Evolutionary conservation across 495 filamentous ascomycete genomes (phyloP), one percentile per base, ranked within the genome.

Genomic region (Rusavskia elegans): DNA sequence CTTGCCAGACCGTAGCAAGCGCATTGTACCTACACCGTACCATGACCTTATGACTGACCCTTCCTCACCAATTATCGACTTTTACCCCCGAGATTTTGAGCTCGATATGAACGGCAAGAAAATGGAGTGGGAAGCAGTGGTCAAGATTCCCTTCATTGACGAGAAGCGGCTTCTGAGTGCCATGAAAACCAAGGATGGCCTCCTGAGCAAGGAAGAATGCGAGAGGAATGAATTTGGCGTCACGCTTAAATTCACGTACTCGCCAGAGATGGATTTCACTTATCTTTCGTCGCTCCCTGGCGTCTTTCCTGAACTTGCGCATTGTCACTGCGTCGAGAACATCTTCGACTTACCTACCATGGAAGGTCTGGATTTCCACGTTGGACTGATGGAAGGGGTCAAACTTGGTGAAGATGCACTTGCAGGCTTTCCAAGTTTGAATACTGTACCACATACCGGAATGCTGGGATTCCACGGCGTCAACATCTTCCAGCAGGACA

Each of bases 51-150:
- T 99, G 93, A 94, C 85, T 3, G 83, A 86, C 45, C 68, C 79
- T 0, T 76, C 86, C 3, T 96, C 90, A n/a, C 89, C 93, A 13
- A 97, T 99, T 64, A 86, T 95, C 59, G 90, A 97, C 60, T 97
- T 99, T 67, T 99, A 99, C 61, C 93, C 93, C 27, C 78, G 90
- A 53, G 90, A 97, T 56, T 99, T 99, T 57, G 89, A 95, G 57
- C 76, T 99, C 19, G 93, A 99, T 61, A 96, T 97, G 90, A 96
- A 97, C 59, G 93, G 93, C 51, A 99, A 99, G 74, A 99, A 95
- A 71, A 93, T 94, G 88, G 93, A 97, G 57, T 99, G 93, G 93
- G 93, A 99, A 61, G 93, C 92, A 30, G 89, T 99, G 38, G 89
- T 97, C 50, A 96, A 95, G 68, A 97, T 99, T 56, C 93, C 93